Conservation (phyloP, 257 asterid genomes). For the Nicotiana paniculata region DNA sequence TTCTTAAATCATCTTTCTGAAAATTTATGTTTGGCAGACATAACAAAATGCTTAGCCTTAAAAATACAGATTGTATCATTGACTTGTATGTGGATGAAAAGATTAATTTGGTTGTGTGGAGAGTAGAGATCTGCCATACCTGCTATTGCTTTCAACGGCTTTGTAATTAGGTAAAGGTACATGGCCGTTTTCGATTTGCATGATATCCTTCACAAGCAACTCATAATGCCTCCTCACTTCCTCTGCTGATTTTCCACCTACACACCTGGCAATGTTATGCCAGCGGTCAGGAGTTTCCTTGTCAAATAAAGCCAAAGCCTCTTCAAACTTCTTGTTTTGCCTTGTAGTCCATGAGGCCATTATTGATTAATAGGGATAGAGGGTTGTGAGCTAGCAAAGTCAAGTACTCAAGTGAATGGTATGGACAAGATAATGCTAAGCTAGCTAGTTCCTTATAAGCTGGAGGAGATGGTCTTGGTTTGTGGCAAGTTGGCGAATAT, state of each 20-base stretch:
- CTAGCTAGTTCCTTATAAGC: constrained; percentile 1
- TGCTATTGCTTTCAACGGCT: constrained; percentile 13
- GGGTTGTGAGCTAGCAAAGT: constrained; percentile 8
- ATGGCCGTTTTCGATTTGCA: constrained; percentile 30
- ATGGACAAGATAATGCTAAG: constrained; percentile 21
- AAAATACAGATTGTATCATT: background rate
- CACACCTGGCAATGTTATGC: constrained; percentile 38
- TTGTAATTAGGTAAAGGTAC: constrained; percentile 36
- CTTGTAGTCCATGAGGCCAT: constrained; percentile 60
- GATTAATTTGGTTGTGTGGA: background rate
- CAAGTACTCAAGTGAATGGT: constrained; percentile 24
- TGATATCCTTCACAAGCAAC: constrained; percentile 33
- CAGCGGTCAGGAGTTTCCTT: constrained; percentile 46
- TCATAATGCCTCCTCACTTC: constrained; percentile 39
- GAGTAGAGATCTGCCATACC: constrained; percentile 5
- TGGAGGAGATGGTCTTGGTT: constrained; percentile 18
- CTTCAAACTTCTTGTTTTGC: constrained; percentile 46
- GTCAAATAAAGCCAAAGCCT: constrained; percentile 36
- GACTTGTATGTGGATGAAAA: background rate
- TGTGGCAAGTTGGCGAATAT: constrained; percentile 44
- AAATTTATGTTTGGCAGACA: background rate
- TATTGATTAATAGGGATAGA: background rate
- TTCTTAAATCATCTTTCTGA: background rate
- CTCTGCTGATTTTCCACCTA: constrained; percentile 34
- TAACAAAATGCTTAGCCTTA: background rate